phyloP scores from a whole-genome alignment of 345 rosid species.

The Arabis alpina region DNA sequence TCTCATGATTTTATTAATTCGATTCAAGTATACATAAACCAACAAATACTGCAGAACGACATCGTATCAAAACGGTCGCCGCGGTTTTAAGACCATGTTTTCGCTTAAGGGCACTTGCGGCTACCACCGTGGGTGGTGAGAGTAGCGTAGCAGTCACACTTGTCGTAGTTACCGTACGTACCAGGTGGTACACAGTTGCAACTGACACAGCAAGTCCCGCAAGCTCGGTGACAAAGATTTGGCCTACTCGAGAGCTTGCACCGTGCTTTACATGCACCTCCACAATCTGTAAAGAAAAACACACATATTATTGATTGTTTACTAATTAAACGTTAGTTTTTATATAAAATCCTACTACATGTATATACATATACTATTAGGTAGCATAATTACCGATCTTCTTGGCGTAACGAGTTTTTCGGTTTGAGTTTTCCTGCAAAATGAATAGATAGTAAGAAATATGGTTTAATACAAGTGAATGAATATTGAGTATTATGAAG shows the following conservation, averaged over 20 bases:
- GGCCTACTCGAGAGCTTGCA: constrained; percentile 68
- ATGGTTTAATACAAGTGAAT: neutral
- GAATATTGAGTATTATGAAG: neutral
- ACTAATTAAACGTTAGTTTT: neutral
- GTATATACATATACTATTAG: neutral
- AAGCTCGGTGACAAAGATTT: constrained; percentile 65
- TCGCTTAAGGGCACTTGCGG: constrained; percentile 75
- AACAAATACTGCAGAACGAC: constrained; percentile 28
- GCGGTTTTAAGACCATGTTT: neutral
- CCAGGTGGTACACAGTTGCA: constrained; percentile 91
- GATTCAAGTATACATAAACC: constrained; percentile 11
- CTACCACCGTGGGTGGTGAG: constrained; percentile 77
- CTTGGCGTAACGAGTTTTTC: neutral
- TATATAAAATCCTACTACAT: neutral
- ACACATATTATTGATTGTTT: too few species aligned
- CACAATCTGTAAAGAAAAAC: constrained; percentile 54
- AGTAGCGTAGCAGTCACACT: constrained; percentile 67
- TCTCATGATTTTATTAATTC: constrained; percentile 21
- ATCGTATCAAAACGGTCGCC: neutral
- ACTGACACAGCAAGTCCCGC: constrained; percentile 70
- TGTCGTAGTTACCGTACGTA: constrained; percentile 65
- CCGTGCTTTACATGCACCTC: constrained; percentile 59
- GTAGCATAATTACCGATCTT: constrained; percentile 35
- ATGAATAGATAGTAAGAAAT: neutral
- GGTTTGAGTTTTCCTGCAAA: constrained; percentile 30